Evolutionary conservation across 1,139 yeast genomes (phyloP), one percentile per base, ranked within the genome.

Genomic region (Blastobotrys ciferrii): DNA sequence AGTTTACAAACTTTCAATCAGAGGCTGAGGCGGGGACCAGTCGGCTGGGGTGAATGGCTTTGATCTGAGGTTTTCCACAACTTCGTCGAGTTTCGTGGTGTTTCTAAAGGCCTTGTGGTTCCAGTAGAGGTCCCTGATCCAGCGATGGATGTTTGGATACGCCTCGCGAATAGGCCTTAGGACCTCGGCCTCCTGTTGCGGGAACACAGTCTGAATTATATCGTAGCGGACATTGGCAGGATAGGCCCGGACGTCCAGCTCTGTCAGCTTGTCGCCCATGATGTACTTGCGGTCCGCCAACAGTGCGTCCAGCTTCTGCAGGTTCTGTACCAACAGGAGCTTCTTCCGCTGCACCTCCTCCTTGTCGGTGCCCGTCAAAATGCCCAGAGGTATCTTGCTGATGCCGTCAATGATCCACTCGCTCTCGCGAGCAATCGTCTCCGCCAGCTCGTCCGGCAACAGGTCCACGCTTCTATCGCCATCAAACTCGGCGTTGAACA

Each of bases 61-160:
- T 3, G 28, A n/a, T 67, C 68, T 66, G 45, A 96, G 88, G 72
- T 91, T 91, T 68, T 89, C 97, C 59, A 74, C 91, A 72, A 89
- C 89, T 67, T 91, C 98, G 41, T 84, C 87, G 62, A 91, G 87
- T 64, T 86, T 74, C 14, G 96, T 88, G 13, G 97, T 87, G 39
- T 79, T 79, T 58, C 76, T 77, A 70, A 91, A 87, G 2, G 84
- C 89, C 14, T 82, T 81, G 53, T 78, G 64, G 61, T 84, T 83
- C 96, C 96, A 88, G 70, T 91, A 92, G 59, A 91, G 75, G 57
- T 84, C 80, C 60, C 84, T 75, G 57, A 89, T 66, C 95, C 96
- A 91, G 53, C 80, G 72, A 69, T 88, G 84, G 48, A 89, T 69
- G 60, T 75, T 69, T 19, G 97, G 97, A 65, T 80, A 91, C 56